Conservation (phyloP, 2,329 filamentous ascomycete genomes). For the Reticulascus tulasneorum region DNA sequence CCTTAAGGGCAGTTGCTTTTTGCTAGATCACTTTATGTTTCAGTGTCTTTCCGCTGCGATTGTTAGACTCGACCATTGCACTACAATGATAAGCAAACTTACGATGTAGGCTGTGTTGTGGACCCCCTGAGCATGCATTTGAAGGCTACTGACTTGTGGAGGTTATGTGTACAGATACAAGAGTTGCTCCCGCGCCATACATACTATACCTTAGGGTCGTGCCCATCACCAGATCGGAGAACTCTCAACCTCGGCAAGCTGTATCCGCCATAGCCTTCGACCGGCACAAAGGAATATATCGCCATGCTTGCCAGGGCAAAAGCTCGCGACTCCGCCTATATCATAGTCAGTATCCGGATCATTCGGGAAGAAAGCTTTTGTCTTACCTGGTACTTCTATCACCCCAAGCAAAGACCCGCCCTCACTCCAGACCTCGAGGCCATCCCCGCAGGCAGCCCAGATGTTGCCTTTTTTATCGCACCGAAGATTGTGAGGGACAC, state of each 20-base stretch:
- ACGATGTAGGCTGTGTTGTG: no score
- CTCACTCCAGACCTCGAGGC: constrained; percentile 45
- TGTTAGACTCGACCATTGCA: no score
- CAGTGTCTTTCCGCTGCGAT: no score
- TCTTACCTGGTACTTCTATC: constrained; percentile 30
- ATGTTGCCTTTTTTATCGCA: constrained; percentile 41
- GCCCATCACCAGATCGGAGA: no score
- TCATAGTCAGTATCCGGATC: background rate
- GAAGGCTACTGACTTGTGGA: no score
- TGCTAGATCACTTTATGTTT: no score
- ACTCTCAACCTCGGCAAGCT: constrained; percentile 24
- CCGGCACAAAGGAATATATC: constrained; percentile 46
- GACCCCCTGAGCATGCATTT: no score
- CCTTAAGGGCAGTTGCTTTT: no score
- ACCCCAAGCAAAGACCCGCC: constrained; percentile 40
- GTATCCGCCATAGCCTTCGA: constrained; percentile 39
- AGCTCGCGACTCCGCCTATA: constrained; percentile 36
- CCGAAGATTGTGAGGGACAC: constrained; percentile 38
- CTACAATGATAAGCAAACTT: no score
- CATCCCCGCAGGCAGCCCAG: constrained; percentile 43
- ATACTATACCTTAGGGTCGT: no score
- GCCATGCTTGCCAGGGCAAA: constrained; percentile 38
- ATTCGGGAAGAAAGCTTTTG: background rate
- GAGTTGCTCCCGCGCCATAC: no score
- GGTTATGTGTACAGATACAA: no score